Conservation (phyloP, 768 basidiomycete species). For the Kwoniella shandongensis region DNA sequence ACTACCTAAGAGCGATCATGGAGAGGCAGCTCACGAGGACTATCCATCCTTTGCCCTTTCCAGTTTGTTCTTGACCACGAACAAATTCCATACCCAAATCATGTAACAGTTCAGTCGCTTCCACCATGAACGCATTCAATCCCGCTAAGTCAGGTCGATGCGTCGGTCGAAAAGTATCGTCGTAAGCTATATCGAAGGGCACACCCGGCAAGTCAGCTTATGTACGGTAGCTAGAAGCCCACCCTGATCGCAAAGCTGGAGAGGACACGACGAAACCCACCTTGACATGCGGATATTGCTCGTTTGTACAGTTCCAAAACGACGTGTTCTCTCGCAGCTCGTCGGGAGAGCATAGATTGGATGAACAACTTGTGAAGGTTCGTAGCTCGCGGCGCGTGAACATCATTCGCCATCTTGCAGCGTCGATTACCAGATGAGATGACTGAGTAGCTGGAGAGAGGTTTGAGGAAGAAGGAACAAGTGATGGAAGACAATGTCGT, state of each 20-base stretch:
- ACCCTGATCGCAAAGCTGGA: neutral
- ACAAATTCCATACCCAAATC: constrained; percentile 39
- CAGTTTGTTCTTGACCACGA: constrained; percentile 30
- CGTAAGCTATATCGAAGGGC: constrained; percentile 5
- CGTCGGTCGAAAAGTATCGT: constrained; percentile 21
- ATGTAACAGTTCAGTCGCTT: constrained; percentile 32
- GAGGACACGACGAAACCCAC: constrained; percentile 25
- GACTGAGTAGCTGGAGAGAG: neutral
- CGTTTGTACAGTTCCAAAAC: constrained; percentile 47
- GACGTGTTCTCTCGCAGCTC: constrained; percentile 33
- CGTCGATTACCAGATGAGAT: neutral
- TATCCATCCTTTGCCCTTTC: constrained; percentile 26
- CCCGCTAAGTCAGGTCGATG: constrained; percentile 22
- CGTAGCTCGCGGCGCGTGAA: constrained; percentile 5
- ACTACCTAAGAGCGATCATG: neutral
- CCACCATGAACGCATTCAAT: constrained; percentile 27
- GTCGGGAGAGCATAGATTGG: constrained; percentile 44
- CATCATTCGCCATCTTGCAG: no score
- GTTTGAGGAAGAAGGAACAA: neutral
- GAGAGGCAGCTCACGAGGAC: constrained; percentile 37
- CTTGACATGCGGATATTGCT: constrained; percentile 31
- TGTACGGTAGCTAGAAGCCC: neutral
- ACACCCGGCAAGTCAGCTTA: neutral
- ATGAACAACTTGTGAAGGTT: constrained; percentile 46
- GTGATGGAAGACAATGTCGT: neutral